Evolutionary conservation across 2,329 filamentous ascomycete genomes (phyloP).

Genomic region (Phialemonium atrogriseum): DNA sequence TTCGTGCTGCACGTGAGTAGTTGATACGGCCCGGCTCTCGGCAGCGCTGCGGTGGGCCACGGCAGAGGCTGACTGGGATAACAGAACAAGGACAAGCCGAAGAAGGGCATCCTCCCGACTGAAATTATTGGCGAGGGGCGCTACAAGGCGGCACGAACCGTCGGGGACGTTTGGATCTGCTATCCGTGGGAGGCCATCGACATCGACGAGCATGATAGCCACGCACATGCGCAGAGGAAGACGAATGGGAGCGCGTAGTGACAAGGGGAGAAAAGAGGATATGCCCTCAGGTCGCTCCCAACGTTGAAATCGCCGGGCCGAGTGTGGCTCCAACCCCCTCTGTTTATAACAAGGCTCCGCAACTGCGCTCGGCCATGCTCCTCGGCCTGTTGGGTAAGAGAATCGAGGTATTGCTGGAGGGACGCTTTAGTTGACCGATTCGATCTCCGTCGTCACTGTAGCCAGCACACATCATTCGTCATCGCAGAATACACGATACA

Average conservation of each 20-base stretch:
- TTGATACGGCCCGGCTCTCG: background rate
- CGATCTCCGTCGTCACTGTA: no score
- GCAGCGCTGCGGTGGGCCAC: background rate
- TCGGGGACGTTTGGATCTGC: slow-evolving; percentile 95
- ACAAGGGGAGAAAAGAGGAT: no score
- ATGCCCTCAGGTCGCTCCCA: no score
- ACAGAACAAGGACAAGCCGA: slow-evolving; percentile 93
- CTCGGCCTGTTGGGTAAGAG: no score
- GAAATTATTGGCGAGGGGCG: slow-evolving; percentile 65
- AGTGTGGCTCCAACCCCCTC: no score
- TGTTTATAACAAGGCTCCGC: no score
- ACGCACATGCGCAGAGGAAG: slow-evolving; percentile 44
- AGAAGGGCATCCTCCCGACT: slow-evolving; percentile 78
- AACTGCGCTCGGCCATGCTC: no score
- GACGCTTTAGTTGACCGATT: no score
- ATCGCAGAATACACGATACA: no score
- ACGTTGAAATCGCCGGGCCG: no score
- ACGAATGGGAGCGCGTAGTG: slow-evolving; percentile 6
- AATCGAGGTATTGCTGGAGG: no score
- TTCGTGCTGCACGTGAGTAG: slow-evolving; percentile 83
- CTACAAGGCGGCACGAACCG: slow-evolving; percentile 81
- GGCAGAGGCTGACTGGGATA: background rate
- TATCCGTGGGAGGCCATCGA: slow-evolving; percentile 97
- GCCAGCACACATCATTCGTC: no score
- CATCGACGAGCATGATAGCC: slow-evolving; percentile 82